phyloP scores from a whole-genome alignment of 139 green algal genomes.

The Edaphochlamys debaryana region DNA sequence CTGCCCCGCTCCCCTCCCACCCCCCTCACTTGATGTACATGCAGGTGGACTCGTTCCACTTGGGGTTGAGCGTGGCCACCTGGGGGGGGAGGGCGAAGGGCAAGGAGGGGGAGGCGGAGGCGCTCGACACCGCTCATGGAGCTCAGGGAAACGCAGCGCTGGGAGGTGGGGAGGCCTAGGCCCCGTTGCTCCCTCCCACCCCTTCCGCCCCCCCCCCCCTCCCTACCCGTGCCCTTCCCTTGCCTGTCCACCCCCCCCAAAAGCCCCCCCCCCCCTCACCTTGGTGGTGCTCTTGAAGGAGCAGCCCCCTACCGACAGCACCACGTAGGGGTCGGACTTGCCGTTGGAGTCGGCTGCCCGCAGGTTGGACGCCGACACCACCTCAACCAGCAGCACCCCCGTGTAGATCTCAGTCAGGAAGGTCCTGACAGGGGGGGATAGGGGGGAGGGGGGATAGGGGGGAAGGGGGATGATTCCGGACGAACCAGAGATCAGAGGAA shows the following conservation, averaged over 20 bases:
- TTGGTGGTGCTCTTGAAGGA: slow-evolving; percentile 11
- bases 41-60: slow-evolving; percentile 58
- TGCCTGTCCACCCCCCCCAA: too few species aligned
- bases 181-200: too few species aligned
- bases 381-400: slow-evolving; percentile 57
- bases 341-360: slow-evolving; percentile 57
- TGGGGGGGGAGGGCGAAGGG: too few species aligned
- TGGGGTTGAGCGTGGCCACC: slow-evolving; percentile 44
- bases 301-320: slow-evolving; percentile 45
- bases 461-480: too few species aligned
- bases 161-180: too few species aligned
- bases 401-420: slow-evolving; percentile 59
- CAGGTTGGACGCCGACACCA: slow-evolving; percentile 54
- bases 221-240: too few species aligned
- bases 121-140: too few species aligned
- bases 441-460: too few species aligned
- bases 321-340: slow-evolving; percentile 66
- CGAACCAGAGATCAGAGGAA: neutral
- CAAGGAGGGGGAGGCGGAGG: too few species aligned
- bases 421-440: slow-evolving; percentile 15
- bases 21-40: slow-evolving; percentile 59
- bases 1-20: neutral
- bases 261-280: too few species aligned
- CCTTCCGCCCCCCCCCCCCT: too few species aligned
- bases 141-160: too few species aligned